phyloP scores from a whole-genome alignment of 305 asterid genomes.

The Fraxinus velutina region DNA sequence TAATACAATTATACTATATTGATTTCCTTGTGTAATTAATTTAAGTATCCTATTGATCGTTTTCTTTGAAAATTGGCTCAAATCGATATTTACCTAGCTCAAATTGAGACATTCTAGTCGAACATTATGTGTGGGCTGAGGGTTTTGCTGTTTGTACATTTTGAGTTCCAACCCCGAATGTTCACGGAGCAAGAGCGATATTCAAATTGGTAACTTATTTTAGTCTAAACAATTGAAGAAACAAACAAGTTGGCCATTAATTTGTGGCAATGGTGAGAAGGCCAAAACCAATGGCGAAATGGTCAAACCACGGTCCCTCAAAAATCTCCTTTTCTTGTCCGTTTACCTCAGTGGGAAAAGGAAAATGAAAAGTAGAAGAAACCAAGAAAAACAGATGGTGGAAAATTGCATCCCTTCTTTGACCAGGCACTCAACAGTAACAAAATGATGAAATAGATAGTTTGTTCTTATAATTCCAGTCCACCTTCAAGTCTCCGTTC shows the following conservation, averaged over 20 bases:
- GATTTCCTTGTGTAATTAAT: background rate
- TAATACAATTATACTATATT: too few relatives aligned
- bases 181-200: background rate
- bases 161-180: background rate
- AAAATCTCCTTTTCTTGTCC: background rate
- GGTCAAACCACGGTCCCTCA: background rate
- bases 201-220: background rate
- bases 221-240: background rate
- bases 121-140: background rate
- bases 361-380: background rate
- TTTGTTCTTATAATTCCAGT: background rate
- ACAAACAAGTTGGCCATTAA: background rate
- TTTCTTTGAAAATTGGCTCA: background rate
- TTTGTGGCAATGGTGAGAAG: background rate
- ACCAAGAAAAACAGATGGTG: background rate
- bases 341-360: background rate
- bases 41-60: background rate
- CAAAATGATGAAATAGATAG: background rate
- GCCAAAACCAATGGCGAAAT: background rate
- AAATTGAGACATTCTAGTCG: background rate
- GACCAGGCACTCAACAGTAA: background rate
- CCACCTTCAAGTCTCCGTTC: background rate
- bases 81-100: background rate
- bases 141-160: too few relatives aligned
- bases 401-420: conserved; percentile 1